phyloP scores from a whole-genome alignment of 2,329 filamentous ascomycete species.

The Phoma sp. region DNA sequence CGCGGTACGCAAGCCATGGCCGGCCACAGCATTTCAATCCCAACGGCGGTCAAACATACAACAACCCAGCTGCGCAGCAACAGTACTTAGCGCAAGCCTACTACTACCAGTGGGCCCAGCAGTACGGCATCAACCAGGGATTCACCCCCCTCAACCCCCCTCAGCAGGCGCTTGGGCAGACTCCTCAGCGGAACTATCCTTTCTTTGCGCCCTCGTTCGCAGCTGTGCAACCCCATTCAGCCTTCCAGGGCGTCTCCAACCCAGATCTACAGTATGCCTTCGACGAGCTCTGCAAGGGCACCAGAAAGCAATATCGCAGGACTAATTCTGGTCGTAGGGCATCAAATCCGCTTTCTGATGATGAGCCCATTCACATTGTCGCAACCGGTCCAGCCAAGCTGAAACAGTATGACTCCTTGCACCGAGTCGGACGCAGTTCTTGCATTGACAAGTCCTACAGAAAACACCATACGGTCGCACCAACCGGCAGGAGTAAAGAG shows the following conservation, averaged over 20 bases:
- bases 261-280: constrained; percentile 30
- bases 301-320: constrained; percentile 17
- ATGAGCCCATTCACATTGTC: background rate
- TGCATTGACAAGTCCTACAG: constrained; percentile 35
- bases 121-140: constrained; percentile 15
- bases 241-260: constrained; percentile 17
- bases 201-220: constrained; percentile 21
- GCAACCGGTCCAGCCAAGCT: constrained; percentile 17
- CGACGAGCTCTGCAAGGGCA: constrained; percentile 19
- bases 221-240: constrained; percentile 21
- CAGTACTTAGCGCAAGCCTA: constrained; percentile 26
- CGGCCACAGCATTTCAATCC: constrained; percentile 19
- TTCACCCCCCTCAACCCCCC: constrained; percentile 16
- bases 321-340: constrained; percentile 24
- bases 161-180: constrained; percentile 18
- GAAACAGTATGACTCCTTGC: constrained; percentile 27
- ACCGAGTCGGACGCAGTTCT: constrained; percentile 11
- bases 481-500: constrained; percentile 25
- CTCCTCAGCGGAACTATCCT: constrained; percentile 16
- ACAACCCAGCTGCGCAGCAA: constrained; percentile 19
- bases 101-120: constrained; percentile 30
- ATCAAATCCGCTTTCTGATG: constrained; percentile 21
- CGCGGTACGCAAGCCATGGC: constrained; percentile 7
- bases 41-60: constrained; percentile 13
- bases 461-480: constrained; percentile 4